Evolutionary conservation across 108 stramenopile genomes (phyloP).

Genomic region (Mayamaea pseudoterrestris): DNA sequence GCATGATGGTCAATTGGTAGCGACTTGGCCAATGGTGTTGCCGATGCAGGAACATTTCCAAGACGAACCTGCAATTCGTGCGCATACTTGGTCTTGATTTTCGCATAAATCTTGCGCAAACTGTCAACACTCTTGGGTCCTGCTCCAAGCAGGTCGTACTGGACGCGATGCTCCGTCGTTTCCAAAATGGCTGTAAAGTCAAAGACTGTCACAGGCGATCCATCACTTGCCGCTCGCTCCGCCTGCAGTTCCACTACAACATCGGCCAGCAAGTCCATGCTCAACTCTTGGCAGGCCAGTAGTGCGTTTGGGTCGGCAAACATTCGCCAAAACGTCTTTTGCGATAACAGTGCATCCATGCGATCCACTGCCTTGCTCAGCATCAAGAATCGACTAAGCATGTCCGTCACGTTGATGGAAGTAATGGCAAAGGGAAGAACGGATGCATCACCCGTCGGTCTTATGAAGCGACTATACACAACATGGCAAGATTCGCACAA

Average conservation of each 20-base stretch:
- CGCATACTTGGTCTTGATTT: slow-evolving; percentile 49
- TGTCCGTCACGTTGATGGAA: slow-evolving; percentile 79
- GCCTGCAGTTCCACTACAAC: slow-evolving; percentile 53
- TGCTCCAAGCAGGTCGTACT: slow-evolving; percentile 66
- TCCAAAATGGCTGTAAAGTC: slow-evolving; percentile 77
- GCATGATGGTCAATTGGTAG: neutral
- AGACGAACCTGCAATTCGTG: slow-evolving; percentile 24
- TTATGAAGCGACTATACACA: slow-evolving; percentile 19
- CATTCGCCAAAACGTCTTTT: slow-evolving; percentile 86
- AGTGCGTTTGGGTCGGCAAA: slow-evolving; percentile 80
- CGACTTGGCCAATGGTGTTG: neutral
- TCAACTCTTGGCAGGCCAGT: slow-evolving; percentile 62
- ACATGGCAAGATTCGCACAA: slow-evolving; percentile 45
- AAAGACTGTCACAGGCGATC: slow-evolving; percentile 65
- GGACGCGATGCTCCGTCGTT: slow-evolving; percentile 59
- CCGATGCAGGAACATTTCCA: slow-evolving; percentile 10
- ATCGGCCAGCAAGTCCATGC: slow-evolving; percentile 64
- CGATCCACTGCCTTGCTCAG: slow-evolving; percentile 66
- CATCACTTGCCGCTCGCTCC: slow-evolving; percentile 15
- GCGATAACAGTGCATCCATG: slow-evolving; percentile 73
- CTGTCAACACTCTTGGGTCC: slow-evolving; percentile 73
- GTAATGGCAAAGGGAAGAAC: slow-evolving; percentile 83
- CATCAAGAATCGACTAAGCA: slow-evolving; percentile 79
- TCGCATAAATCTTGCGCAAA: slow-evolving; percentile 41
- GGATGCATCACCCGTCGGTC: slow-evolving; percentile 31